Base-by-base conservation (phyloP, 306 rosid genomes). In the Chamaecrista fasciculata region DNA sequence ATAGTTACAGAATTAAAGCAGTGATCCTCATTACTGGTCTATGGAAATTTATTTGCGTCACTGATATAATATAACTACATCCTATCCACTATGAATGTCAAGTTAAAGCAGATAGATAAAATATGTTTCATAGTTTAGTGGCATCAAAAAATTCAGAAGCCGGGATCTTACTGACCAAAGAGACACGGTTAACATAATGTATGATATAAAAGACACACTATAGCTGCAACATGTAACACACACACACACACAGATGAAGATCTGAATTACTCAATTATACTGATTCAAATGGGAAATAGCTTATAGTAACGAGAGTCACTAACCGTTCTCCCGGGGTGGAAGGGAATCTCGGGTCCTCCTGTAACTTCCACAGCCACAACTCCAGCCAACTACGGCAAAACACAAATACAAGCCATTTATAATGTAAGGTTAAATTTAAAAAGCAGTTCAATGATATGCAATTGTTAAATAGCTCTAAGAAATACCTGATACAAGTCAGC, bases 291-390 rank as follows among this genome's bases (percentile, higher is more conserved):
- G 11, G 11, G 23, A 37, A 50, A 50, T 14, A 50, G 28, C 29
- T 21, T 1, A 6, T 39, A 40, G 16, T 4, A 28, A n/a, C 0
- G n/a, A 24, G n/a, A 49, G 46, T 76, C 43, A 67, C 81, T 74
- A 2, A 87, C 89, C 79, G 53, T 61, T 73, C 89, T 75, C 31
- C 92, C 87, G 1, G 92, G 89, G 44, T 82, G 89, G 77, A 87
- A 84, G 51, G 81, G 85, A 36, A 84, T 65, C 31, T 80, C 87
- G 2, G 92, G 92, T n/a, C 92, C 89, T 63, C 89, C 92, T 2
- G 89, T 78, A 47, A 87, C 67, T 71, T 84, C 92, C 12, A 84
- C 81, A 0, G 89, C 89, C 66, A 87, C 83, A 62, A 82, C 86
- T 51, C 92, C 87, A 51, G 87, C 89, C 78, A 87, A 74, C 92